Evolutionary conservation across 352 stramenopile genomes (phyloP).

Genomic region (Globisporangium emineosum): DNA sequence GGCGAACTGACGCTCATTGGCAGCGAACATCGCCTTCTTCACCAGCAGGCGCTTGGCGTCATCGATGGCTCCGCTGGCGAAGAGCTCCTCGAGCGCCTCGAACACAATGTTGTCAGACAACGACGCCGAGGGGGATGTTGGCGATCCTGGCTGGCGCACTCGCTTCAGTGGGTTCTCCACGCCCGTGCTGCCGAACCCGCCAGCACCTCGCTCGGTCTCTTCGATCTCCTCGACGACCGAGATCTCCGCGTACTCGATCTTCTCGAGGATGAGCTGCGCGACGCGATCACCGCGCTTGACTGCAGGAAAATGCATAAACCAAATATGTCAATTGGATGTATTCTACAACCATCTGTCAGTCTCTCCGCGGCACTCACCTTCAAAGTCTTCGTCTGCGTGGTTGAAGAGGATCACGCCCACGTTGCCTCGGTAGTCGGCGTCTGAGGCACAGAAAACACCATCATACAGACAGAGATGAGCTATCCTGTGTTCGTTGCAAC

Average conservation of each 20-base stretch:
- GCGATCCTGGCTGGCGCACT: conserved; percentile 20
- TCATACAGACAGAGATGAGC: neutral
- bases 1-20: conserved; percentile 49
- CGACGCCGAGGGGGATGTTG: conserved; percentile 10
- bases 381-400: conserved; percentile 92
- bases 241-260: conserved; percentile 89
- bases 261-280: conserved; percentile 98
- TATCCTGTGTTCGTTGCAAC: neutral
- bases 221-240: conserved; percentile 94
- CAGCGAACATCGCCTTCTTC: conserved; percentile 55
- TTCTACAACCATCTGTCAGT: neutral
- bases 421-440: conserved; percentile 97
- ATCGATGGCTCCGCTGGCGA: conserved; percentile 42
- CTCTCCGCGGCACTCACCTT: conserved; percentile 23
- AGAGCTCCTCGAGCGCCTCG: conserved; percentile 45
- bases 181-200: conserved; percentile 96
- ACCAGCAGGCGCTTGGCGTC: conserved; percentile 44
- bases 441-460: conserved; percentile 24
- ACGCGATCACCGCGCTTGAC: conserved; percentile 95
- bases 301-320: neutral
- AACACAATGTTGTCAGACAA: conserved; percentile 24
- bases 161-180: conserved; percentile 64
- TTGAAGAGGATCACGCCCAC: conserved; percentile 99
- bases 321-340: neutral
- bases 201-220: conserved; percentile 91